Evolutionary conservation across 2,329 filamentous ascomycete genomes (phyloP).

Genomic region (Talaromyces piceae): DNA sequence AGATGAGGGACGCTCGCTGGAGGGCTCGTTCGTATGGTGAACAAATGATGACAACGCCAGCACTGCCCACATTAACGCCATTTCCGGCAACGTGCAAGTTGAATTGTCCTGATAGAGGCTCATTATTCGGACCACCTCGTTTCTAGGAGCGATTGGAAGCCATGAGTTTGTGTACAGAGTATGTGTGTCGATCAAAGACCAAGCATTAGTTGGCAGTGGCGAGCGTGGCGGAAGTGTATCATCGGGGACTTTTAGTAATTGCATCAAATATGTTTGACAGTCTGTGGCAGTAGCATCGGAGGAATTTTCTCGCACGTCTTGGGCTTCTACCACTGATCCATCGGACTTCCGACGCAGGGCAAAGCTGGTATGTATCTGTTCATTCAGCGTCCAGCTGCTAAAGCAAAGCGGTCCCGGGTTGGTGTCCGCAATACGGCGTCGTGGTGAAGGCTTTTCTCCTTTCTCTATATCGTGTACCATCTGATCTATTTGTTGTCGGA

Average conservation of each 20-base stretch:
- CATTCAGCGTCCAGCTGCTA: neutral
- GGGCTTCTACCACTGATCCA: neutral
- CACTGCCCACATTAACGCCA: neutral
- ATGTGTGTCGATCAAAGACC: neutral
- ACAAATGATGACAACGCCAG: neutral
- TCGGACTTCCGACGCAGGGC: neutral
- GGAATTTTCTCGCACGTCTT: neutral
- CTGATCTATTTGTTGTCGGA: neutral
- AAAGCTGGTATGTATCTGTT: neutral
- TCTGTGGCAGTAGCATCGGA: neutral
- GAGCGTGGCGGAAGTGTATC: neutral
- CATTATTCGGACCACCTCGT: neutral
- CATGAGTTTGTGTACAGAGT: neutral
- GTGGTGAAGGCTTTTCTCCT: neutral
- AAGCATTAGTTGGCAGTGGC: neutral
- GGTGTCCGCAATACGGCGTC: neutral
- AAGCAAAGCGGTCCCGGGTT: neutral
- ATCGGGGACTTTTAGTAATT: neutral
- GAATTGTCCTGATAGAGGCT: neutral
- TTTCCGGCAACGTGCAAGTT: neutral
- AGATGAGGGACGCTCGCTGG: neutral
- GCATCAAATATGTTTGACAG: neutral
- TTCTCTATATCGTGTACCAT: neutral
- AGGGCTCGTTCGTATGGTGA: neutral
- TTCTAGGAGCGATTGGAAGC: neutral